Base-by-base conservation (phyloP, 768 basidiomycete species). In the Artomyces pyxidatus region DNA sequence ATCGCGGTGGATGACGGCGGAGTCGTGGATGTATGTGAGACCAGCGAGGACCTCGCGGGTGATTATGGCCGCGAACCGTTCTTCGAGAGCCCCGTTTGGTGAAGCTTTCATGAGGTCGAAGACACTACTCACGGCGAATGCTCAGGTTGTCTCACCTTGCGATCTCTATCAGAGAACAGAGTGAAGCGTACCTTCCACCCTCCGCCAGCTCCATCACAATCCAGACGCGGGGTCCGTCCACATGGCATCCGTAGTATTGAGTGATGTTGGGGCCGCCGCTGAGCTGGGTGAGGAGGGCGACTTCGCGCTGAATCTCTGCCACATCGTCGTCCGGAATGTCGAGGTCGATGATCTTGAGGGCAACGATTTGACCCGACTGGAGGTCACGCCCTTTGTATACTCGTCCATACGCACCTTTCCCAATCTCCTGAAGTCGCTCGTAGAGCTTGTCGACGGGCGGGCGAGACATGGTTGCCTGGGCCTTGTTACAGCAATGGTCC, bases 171-270 rank as follows among this genome's bases (percentile, higher is more conserved):
- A 3, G 9, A 42, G 5, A 16, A 17, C 3, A 25, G n/a, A 10
- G n/a, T 12, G 26, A 42, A 9, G 26, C n/a, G n/a, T 42, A 42
- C 40, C 40, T 94, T 6, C 96, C 96, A 5, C 95, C 95, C 54
- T 92, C 84, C 7, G 96, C 96, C 59, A 84, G 83, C 64, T 99
- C 96, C 96, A 99, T 99, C 30, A 85, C 90, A 58, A 99, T 98
- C 94, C 96, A 99, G 9, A 99, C 91, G 42, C 90, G 87, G 25
- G 92, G 88, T 0, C 93, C 94, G 61, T 95, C 88, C 62, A 96
- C 77, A 68, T 88, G 85, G 68, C 92, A 96, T n/a, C 92, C 95
- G 66, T 84, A 96, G 71, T 99, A 99, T 59, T 89, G 80, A 21
- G 89, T 97, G 60, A 96, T 81, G 62, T 94, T 94, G 25, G 88